phyloP scores from a whole-genome alignment of 176 grass and related monocot genomes.

The Ensete glaucum region DNA sequence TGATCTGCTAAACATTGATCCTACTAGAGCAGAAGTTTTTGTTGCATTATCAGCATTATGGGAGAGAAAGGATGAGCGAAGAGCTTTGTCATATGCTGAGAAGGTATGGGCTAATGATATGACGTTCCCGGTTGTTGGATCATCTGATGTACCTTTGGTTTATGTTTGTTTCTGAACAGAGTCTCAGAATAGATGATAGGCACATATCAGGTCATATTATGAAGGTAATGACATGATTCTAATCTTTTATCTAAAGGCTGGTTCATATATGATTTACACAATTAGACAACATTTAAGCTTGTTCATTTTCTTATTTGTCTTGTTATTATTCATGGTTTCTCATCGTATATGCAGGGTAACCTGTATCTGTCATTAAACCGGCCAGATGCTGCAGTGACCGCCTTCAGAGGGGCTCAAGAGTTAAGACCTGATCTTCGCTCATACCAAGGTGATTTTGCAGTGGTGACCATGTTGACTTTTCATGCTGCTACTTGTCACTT shows the following conservation, averaged over 20 bases:
- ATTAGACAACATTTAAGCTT: background rate
- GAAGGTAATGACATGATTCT: slow-evolving; percentile 54
- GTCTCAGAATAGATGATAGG: slow-evolving; percentile 85
- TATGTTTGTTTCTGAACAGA: slow-evolving; percentile 40
- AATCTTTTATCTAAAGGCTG: background rate
- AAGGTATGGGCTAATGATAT: slow-evolving; percentile 40
- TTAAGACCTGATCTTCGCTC: slow-evolving; percentile 86
- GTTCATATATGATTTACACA: background rate
- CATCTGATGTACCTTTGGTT: slow-evolving; percentile 22
- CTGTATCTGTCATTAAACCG: slow-evolving; percentile 76
- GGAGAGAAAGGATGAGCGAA: slow-evolving; percentile 82
- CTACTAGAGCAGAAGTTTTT: slow-evolving; percentile 82
- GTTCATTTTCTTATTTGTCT: background rate
- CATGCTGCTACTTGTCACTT: background rate
- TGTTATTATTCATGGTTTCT: slow-evolving; percentile 13
- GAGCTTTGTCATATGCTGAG: slow-evolving; percentile 81
- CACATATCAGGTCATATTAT: slow-evolving; percentile 93
- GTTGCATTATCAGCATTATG: slow-evolving; percentile 85
- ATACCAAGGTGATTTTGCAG: slow-evolving; percentile 58
- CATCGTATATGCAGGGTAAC: slow-evolving; percentile 47
- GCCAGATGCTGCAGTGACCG: slow-evolving; percentile 81
- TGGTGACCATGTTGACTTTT: background rate
- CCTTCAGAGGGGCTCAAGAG: slow-evolving; percentile 90
- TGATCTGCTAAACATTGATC: slow-evolving; percentile 87
- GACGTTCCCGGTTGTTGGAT: slow-evolving; percentile 9